phyloP scores from a whole-genome alignment of 1,284 basidiomycete genomes.

The Caloboletus firmus region DNA sequence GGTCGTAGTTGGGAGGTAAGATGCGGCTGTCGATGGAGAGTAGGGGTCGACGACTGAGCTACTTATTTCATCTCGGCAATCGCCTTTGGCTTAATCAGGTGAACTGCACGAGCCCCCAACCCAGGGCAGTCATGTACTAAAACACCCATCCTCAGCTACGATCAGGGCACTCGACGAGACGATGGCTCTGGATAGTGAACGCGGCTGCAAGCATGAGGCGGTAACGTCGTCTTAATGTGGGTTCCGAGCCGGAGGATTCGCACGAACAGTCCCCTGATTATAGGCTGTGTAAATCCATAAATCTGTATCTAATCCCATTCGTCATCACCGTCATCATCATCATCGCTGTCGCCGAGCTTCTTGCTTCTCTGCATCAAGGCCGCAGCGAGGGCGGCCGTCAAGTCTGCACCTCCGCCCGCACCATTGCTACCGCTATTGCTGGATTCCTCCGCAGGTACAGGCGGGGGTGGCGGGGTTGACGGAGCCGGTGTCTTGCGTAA shows the following conservation, averaged over 20 bases:
- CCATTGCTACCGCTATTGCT: constrained; percentile 23
- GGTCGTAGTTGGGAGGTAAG: constrained; percentile 9
- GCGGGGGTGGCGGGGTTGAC: constrained; percentile 34
- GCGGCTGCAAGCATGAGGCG: background rate
- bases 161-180: background rate
- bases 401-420: constrained; percentile 43
- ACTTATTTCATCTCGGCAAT: constrained; percentile 35
- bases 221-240: background rate
- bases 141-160: background rate
- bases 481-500: constrained; percentile 63
- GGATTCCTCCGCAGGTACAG: constrained; percentile 43
- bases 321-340: constrained; percentile 87
- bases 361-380: constrained; percentile 76
- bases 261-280: constrained; percentile 3
- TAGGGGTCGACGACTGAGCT: background rate
- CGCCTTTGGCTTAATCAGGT: constrained; percentile 29
- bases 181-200: too few species aligned
- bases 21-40: constrained; percentile 6
- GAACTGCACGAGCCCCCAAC: constrained; percentile 2
- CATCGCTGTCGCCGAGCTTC: constrained; percentile 87
- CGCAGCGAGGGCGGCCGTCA: constrained; percentile 54
- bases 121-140: constrained; percentile 9
- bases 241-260: background rate
- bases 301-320: constrained; percentile 60
- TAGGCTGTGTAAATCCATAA: constrained; percentile 8